Conservation (phyloP, 2,329 filamentous ascomycete species). For the Cladosporium sp. region DNA sequence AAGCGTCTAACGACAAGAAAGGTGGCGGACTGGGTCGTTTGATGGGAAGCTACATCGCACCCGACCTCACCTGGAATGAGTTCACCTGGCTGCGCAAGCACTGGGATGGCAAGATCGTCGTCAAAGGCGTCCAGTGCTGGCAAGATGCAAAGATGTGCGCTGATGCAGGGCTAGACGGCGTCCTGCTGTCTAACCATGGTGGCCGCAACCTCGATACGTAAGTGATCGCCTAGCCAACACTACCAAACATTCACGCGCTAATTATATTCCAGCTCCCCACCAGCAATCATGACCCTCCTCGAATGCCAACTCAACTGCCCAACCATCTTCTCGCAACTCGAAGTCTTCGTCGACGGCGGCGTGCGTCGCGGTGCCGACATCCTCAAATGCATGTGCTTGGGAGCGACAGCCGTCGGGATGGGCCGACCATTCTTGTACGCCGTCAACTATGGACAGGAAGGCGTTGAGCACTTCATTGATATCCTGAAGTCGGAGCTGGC, state of each 20-base stretch:
- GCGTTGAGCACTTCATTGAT: conserved; percentile 42
- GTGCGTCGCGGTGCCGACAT: conserved; percentile 51
- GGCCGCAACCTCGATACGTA: conserved; percentile 42
- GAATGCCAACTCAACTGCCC: conserved; percentile 61
- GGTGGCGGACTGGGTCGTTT: conserved; percentile 54
- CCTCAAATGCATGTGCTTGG: conserved; percentile 50
- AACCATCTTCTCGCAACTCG: conserved; percentile 55
- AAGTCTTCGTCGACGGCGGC: conserved; percentile 57
- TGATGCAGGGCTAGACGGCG: conserved; percentile 16
- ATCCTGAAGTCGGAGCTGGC: conserved; percentile 49
- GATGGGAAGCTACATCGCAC: conserved; percentile 56
- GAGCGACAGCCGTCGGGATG: conserved; percentile 46
- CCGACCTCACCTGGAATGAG: conserved; percentile 50
- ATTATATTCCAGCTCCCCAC: conserved; percentile 40
- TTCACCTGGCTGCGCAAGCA: conserved; percentile 40
- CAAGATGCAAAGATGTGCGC: conserved; percentile 21
- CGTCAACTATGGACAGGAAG: conserved; percentile 51
- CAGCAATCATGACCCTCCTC: conserved; percentile 56
- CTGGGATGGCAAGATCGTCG: conserved; percentile 34
- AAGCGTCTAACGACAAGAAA: conserved; percentile 49
- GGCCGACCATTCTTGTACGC: conserved; percentile 59
- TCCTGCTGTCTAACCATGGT: conserved; percentile 4
- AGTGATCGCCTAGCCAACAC: neutral
- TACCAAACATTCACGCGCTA: neutral
- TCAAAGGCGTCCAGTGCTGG: conserved; percentile 39